These are phyloP conservation scores for Penicillium robsamsonii DNA, from an alignment of 495 filamentous ascomycete genomes.

Conservation along the genomic window DNA sequence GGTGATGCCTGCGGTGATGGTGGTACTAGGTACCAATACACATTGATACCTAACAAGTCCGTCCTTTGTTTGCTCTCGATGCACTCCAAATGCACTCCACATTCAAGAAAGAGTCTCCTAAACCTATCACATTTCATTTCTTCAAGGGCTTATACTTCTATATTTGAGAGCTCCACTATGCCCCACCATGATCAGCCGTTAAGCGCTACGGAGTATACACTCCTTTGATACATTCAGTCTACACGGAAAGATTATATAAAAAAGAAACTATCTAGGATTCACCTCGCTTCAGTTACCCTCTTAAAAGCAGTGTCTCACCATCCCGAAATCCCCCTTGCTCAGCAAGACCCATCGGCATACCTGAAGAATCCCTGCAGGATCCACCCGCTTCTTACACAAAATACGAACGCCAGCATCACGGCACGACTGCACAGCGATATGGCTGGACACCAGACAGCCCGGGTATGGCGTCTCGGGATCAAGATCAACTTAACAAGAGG, in stretches of 20 bases:
- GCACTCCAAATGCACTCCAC: neutral
- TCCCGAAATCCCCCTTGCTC: neutral
- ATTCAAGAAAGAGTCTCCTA: neutral
- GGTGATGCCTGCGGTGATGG: neutral
- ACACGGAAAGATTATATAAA: neutral
- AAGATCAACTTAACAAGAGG: neutral
- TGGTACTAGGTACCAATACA: neutral
- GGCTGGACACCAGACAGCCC: neutral
- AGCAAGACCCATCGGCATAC: neutral
- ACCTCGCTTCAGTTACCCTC: neutral
- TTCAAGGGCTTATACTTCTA: neutral
- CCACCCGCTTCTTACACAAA: neutral
- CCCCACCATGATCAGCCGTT: neutral
- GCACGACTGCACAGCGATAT: neutral
- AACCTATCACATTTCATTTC: neutral
- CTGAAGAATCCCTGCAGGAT: neutral
- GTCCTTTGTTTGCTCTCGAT: conserved; percentile 1
- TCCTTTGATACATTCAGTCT: neutral
- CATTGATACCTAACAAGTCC: neutral
- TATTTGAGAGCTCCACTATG: neutral
- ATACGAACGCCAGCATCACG: neutral
- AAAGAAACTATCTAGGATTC: neutral
- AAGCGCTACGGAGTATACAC: too few relatives aligned
- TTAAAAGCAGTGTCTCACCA: neutral
- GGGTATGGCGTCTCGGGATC: neutral